These are phyloP conservation scores for Ciborinia camelliae DNA, from an alignment of 2,329 filamentous ascomycete genomes.

Conservation along the genomic window DNA sequence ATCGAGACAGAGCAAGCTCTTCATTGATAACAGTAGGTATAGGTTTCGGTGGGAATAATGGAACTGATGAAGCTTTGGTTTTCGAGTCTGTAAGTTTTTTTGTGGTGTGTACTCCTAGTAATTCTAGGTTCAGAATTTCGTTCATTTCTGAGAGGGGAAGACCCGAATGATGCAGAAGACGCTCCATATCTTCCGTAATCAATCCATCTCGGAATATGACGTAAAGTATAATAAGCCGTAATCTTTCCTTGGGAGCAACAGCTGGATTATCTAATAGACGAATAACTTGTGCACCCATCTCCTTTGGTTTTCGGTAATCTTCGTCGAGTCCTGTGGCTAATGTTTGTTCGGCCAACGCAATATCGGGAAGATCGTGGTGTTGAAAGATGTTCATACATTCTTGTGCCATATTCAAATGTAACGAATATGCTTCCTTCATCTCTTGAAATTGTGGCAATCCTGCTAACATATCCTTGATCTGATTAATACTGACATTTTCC, in stretches of 20 bases:
- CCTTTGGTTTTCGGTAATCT: conserved; percentile 86
- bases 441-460: conserved; percentile 92
- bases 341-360: conserved; percentile 85
- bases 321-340: conserved; percentile 91
- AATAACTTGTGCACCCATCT: conserved; percentile 79
- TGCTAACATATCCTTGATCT: conserved; percentile 95
- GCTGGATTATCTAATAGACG: conserved; percentile 83
- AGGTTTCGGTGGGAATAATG: conserved; percentile 69
- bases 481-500: conserved; percentile 73
- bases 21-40: conserved; percentile 57
- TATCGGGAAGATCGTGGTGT: conserved; percentile 75
- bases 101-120: conserved; percentile 73
- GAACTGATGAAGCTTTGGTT: conserved; percentile 55
- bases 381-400: conserved; percentile 96
- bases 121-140: conserved; percentile 71
- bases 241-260: conserved; percentile 67
- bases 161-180: conserved; percentile 77
- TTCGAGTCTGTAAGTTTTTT: conserved; percentile 71
- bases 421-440: conserved; percentile 89
- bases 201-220: conserved; percentile 83
- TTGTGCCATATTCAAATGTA: conserved; percentile 95
- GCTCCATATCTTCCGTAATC: conserved; percentile 76
- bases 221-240: conserved; percentile 83
- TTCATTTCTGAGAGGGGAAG: conserved; percentile 72
- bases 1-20: conserved; percentile 83